Conservation (phyloP, 73 alveolate species). For the Paramecium pentaurelia region DNA sequence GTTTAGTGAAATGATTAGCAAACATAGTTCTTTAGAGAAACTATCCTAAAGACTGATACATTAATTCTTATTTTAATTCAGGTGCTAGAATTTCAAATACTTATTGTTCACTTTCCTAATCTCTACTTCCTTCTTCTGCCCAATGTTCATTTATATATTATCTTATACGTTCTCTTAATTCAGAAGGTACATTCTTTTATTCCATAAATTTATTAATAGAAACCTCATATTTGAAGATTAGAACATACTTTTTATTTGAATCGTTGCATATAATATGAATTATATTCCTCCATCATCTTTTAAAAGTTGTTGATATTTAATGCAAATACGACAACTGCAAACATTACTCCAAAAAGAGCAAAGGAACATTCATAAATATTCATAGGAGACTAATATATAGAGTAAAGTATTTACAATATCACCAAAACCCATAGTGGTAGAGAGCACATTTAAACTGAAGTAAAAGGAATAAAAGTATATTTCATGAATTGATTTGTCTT, state of each 20-base stretch:
- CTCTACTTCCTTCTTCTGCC: constrained; percentile 1
- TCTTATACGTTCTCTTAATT: background rate
- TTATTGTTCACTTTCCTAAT: background rate
- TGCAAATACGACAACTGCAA: background rate
- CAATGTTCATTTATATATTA: constrained; percentile 19
- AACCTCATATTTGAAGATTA: background rate
- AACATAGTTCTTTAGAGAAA: background rate
- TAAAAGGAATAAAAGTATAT: background rate
- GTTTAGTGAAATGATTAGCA: background rate
- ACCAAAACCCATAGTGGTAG: constrained; percentile 44
- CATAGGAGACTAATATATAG: background rate
- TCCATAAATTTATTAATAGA: background rate
- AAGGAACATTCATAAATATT: background rate
- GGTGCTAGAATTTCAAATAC: background rate
- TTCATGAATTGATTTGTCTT: background rate
- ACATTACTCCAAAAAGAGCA: background rate
- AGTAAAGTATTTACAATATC: background rate
- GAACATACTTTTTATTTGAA: background rate
- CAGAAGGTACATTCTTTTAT: background rate
- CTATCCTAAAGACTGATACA: background rate
- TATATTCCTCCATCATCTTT: background rate
- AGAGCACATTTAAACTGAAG: background rate
- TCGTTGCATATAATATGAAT: background rate
- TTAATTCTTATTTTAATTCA: constrained; percentile 13
- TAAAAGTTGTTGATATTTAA: background rate